Evolutionary conservation across 1,284 basidiomycete genomes (phyloP), one percentile per base, ranked within the genome.

Genomic region (Melampsora americana): DNA sequence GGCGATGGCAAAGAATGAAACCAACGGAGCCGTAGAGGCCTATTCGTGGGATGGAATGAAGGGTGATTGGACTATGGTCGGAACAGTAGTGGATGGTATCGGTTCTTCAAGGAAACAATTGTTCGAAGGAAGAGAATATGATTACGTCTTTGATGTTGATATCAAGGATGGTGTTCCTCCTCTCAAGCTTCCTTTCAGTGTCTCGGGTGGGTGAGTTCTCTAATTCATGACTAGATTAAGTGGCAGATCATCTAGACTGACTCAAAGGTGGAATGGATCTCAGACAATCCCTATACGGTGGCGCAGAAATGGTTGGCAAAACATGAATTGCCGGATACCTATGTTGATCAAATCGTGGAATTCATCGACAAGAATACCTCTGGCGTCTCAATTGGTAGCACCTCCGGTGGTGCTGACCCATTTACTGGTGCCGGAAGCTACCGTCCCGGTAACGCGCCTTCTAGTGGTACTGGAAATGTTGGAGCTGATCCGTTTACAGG

Each of bases 91-190:
- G 2, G 95, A 95, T 81, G 93, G 93, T 20, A 91, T 96, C 62
- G 92, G 93, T 11, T 88, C 90, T 62, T 88, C 89, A 9, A 87
- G 91, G 77, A 97, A 93, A 83, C 92, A 95, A 83, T 86, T 95
- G 5, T 90, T 91, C 82, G 80, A 84, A 50, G 96, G 96, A 39
- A 90, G 90, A 82, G 95, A 98, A 84, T 99, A 95, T 81, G 96
- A 99, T 84, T 95, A 97, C 81, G 95, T 99, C 9, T 99, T 99
- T 81, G 95, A 98, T 81, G 95, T 99, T 23, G 95, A 98, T 81
- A 90, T 98, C 35, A 87, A 92, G 79, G 95, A 98, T 79, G 95
- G 93, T 7, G 89, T 88, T 28, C 95, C 95, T 6, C 90, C 94
- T 6, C 86, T 99, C 78, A 98, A 98, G 82, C 87, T 99, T 42